phyloP scores from a whole-genome alignment of 768 basidiomycete genomes.

The Panaeolus cyanescens region DNA sequence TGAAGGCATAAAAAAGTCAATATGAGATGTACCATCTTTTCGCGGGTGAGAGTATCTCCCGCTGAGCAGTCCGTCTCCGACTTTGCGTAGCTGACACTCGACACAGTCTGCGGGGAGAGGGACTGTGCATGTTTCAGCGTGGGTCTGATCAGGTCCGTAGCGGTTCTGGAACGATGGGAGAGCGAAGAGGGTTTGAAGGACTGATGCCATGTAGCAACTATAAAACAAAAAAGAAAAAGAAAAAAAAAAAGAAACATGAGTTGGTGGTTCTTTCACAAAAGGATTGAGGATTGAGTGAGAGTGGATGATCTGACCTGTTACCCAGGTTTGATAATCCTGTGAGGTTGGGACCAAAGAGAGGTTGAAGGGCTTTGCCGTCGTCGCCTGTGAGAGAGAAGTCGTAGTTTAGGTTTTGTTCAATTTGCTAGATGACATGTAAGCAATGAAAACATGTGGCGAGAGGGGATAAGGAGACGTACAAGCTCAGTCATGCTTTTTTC shows the following conservation, averaged over 20 bases:
- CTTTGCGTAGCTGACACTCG: slow-evolving; percentile 94
- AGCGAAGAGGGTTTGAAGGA: slow-evolving; percentile 84
- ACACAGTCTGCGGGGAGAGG: slow-evolving; percentile 79
- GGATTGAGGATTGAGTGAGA: not conserved
- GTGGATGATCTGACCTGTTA: slow-evolving; percentile 55
- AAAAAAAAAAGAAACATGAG: too few species aligned
- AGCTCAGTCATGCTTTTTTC: slow-evolving; percentile 97
- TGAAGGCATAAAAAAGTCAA: slow-evolving; percentile 12
- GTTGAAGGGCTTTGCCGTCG: slow-evolving; percentile 84
- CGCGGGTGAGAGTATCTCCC: slow-evolving; percentile 82
- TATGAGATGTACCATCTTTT: slow-evolving; percentile 5
- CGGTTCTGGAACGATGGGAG: slow-evolving; percentile 75
- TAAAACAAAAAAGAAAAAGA: too few species aligned
- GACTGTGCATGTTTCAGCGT: slow-evolving; percentile 65
- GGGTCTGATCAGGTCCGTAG: slow-evolving; percentile 48
- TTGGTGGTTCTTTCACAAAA: not conserved
- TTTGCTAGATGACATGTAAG: slow-evolving; percentile 58
- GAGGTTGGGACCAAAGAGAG: slow-evolving; percentile 84
- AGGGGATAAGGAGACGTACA: slow-evolving; percentile 39
- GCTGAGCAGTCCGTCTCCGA: slow-evolving; percentile 90
- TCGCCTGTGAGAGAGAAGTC: slow-evolving; percentile 91
- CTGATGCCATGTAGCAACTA: slow-evolving; percentile 97
- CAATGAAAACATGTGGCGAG: not conserved
- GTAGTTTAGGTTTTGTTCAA: slow-evolving; percentile 93
- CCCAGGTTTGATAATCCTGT: slow-evolving; percentile 93